Evolutionary conservation across 2,329 filamentous ascomycete species (phyloP).

Genomic region (Exserohilum rostratum): DNA sequence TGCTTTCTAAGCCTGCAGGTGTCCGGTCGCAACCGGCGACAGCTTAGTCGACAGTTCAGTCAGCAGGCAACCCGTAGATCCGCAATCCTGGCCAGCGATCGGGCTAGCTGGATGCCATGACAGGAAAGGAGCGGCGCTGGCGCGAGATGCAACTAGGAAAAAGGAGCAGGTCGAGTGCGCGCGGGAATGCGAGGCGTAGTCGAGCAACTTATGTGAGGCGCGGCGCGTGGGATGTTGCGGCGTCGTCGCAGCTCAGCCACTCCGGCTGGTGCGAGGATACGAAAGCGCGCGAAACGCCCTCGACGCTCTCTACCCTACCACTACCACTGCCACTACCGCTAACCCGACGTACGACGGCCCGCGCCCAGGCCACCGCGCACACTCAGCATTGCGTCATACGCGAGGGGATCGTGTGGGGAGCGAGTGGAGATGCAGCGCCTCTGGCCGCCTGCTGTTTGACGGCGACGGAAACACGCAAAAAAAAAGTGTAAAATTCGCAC

Average conservation of each 20-base stretch:
- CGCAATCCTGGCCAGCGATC: slow-evolving; percentile 1
- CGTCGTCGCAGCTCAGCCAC: background rate
- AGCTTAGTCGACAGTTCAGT: slow-evolving; percentile 25
- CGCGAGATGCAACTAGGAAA: slow-evolving; percentile 2
- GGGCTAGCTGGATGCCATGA: slow-evolving; percentile 1
- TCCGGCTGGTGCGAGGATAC: slow-evolving; percentile 1
- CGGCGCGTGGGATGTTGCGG: background rate
- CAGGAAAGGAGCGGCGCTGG: slow-evolving; percentile 10
- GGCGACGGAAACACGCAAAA: no score
- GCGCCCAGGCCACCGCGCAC: background rate
- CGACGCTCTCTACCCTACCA: background rate
- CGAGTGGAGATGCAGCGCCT: no score
- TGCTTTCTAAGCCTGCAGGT: slow-evolving; percentile 19
- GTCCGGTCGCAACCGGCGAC: slow-evolving; percentile 24
- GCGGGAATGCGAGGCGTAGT: background rate
- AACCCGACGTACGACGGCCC: no score
- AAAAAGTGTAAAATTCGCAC: no score
- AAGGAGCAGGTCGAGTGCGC: background rate
- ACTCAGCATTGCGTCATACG: slow-evolving; percentile 4
- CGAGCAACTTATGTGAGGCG: no score
- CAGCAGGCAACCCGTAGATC: slow-evolving; percentile 13
- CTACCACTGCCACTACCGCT: no score
- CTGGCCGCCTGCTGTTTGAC: no score
- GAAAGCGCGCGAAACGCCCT: background rate
- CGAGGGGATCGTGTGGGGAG: background rate